phyloP scores from a whole-genome alignment of 768 basidiomycete genomes.

The Steccherinum ochraceum region DNA sequence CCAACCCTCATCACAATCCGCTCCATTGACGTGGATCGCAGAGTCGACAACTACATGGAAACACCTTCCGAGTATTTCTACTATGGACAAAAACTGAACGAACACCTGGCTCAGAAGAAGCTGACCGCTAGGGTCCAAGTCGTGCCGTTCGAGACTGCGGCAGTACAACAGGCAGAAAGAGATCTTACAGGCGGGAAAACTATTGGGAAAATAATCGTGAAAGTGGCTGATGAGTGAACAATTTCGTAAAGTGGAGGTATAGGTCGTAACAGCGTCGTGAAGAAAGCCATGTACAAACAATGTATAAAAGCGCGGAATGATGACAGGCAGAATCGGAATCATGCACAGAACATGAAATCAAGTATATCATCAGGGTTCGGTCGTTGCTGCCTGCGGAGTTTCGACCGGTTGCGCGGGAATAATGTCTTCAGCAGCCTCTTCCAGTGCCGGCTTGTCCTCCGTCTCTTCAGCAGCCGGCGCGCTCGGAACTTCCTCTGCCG shows the following conservation, averaged over 20 bases:
- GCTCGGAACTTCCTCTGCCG: neutral
- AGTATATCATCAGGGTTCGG: no score
- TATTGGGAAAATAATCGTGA: neutral
- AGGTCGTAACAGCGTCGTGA: no score
- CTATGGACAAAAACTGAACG: neutral
- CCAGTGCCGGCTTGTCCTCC: conserved; percentile 17
- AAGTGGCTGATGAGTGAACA: neutral
- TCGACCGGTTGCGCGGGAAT: no score
- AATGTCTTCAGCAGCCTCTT: no score
- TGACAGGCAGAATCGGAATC: neutral
- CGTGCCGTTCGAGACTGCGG: neutral
- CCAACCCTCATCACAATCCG: neutral
- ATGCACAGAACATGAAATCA: neutral
- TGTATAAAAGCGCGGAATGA: no score
- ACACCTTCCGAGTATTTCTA: neutral
- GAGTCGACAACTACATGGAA: neutral
- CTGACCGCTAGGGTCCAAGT: neutral
- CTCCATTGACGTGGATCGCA: no score
- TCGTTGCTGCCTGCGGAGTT: no score
- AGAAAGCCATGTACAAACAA: no score
- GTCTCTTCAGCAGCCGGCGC: conserved; percentile 11
- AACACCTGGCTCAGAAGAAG: neutral
- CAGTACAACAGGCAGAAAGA: neutral
- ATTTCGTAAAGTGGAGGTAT: no score
- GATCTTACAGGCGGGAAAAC: neutral